These are phyloP conservation scores for Ilyonectria mors-panacis DNA, from an alignment of 2,329 filamentous ascomycete genomes.

Conservation along the genomic window DNA sequence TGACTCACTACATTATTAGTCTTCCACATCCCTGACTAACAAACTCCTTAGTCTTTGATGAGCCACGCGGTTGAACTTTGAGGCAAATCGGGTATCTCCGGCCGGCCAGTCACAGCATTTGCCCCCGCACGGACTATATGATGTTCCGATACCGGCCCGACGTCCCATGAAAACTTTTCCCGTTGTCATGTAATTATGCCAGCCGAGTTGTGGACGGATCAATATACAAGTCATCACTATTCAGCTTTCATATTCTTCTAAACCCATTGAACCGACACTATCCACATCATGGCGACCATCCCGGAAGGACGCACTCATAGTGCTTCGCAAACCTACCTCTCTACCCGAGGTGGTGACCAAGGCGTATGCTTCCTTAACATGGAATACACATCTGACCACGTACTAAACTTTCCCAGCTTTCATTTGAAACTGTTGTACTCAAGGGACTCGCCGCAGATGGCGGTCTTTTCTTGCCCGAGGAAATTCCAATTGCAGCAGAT, in stretches of 20 bases:
- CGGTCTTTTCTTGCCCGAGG: conserved; percentile 66
- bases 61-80: neutral
- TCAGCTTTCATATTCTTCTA: neutral
- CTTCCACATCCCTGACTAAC: neutral
- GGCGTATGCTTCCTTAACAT: neutral
- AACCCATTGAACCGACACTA: neutral
- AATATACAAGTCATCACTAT: neutral
- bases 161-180: neutral
- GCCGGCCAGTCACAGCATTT: neutral
- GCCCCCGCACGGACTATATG: neutral
- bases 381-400: neutral
- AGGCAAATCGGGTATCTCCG: neutral
- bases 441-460: conserved; percentile 88
- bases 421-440: conserved; percentile 88
- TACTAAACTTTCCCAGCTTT: conserved; percentile 69
- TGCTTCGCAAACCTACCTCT: conserved; percentile 15
- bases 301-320: conserved; percentile 7
- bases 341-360: conserved; percentile 17
- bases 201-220: neutral
- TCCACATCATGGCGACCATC: neutral
- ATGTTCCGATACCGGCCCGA: neutral
- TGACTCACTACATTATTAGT: neutral
- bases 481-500: conserved; percentile 18
- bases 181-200: neutral
- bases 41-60: neutral